These are phyloP conservation scores for Cocos nucifera DNA, from an alignment of 176 grass and related monocot species.

Conservation along the genomic window DNA sequence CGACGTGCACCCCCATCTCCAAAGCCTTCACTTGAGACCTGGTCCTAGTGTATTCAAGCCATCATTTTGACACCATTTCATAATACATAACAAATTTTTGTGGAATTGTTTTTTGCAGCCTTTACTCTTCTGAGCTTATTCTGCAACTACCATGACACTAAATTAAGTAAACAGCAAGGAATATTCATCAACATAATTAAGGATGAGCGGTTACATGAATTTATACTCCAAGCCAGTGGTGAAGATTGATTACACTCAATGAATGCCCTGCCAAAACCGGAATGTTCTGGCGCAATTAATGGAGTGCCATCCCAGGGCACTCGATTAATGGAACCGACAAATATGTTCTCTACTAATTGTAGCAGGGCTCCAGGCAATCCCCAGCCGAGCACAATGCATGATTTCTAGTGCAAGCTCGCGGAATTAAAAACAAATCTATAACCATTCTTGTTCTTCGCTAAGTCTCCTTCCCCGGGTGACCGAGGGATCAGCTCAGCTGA, in stretches of 20 bases:
- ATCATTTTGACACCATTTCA: no score
- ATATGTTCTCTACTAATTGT: conserved; percentile 53
- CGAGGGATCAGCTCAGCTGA: conserved; percentile 56
- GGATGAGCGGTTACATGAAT: no score
- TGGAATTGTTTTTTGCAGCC: no score
- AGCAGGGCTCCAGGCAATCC: conserved; percentile 62
- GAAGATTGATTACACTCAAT: conserved; percentile 52
- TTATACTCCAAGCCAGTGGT: conserved; percentile 52
- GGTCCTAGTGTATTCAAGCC: no score
- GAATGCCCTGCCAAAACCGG: conserved; percentile 75
- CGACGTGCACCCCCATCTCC: no score
- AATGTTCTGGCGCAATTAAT: conserved; percentile 65
- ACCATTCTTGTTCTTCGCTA: conserved; percentile 54
- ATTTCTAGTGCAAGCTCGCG: conserved; percentile 72
- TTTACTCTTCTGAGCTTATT: no score
- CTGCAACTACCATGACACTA: no score
- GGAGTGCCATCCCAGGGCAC: conserved; percentile 50
- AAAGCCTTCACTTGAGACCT: no score
- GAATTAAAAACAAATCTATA: conserved; percentile 41
- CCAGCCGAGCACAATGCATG: conserved; percentile 74
- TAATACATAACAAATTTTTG: no score
- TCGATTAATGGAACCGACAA: conserved; percentile 27
- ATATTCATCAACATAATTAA: no score
- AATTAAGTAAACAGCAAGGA: no score
- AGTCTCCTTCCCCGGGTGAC: conserved; percentile 64